These are phyloP conservation scores for Macaranga tanarius DNA, from an alignment of 441 rosid genomes.

Conservation along the genomic window DNA sequence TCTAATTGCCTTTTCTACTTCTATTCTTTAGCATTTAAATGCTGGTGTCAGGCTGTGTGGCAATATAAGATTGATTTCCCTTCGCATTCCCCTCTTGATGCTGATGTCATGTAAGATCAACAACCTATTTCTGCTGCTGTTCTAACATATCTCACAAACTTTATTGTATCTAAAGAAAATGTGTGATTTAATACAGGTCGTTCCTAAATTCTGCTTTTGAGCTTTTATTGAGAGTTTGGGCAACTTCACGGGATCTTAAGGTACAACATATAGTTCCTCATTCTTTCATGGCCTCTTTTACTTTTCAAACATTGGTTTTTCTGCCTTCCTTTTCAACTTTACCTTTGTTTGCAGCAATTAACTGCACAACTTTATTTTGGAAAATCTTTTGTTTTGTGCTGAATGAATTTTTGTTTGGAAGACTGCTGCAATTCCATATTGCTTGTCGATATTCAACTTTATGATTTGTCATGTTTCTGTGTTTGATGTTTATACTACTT, in stretches of 20 bases:
- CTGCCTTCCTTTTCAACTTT: neutral
- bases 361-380: neutral
- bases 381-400: neutral
- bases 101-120: conserved; percentile 83
- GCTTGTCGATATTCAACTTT: neutral
- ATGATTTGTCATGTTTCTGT: neutral
- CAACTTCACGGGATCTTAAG: conserved; percentile 89
- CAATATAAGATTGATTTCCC: conserved; percentile 65
- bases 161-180: conserved; percentile 23
- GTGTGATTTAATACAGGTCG: conserved; percentile 60
- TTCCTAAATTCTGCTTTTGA: conserved; percentile 93
- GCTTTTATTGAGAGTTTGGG: conserved; percentile 93
- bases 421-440: conserved; percentile 2
- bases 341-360: conserved; percentile 2
- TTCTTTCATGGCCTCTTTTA: conserved; percentile 13
- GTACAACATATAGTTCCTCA: conserved; percentile 34
- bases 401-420: neutral
- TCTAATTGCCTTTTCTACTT: conserved; percentile 12
- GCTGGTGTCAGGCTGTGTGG: conserved; percentile 97
- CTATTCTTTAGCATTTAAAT: conserved; percentile 71
- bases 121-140: conserved; percentile 29
- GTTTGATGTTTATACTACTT: neutral
- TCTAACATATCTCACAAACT: conserved; percentile 11
- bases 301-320: neutral
- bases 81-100: conserved; percentile 62